Evolutionary conservation across 2,329 filamentous ascomycete genomes (phyloP), one percentile per base, ranked within the genome.

Genomic region (Aureobasidium uvarum): DNA sequence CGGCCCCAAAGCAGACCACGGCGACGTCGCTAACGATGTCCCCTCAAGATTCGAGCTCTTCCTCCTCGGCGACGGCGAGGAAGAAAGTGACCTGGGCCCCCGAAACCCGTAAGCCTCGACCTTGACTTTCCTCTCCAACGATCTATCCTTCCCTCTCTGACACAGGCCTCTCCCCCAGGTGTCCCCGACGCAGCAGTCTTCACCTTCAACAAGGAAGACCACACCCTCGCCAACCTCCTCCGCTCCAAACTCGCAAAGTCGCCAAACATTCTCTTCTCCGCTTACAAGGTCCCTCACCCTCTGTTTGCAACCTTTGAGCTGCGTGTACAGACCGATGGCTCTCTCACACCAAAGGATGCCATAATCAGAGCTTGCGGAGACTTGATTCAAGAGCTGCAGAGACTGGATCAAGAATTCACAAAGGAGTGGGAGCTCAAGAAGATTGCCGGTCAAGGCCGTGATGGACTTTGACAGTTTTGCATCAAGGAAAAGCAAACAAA

Each of bases 101-200:
- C 7, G 95, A 96, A 76, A 95, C 93, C 66, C 91, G 94, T 96
- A 83, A 78, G 89, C 79, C 8, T 5, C n/a, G 5, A 7, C 25
- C 38, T 7, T 28, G 2, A 14, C 46, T 7, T 23, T 18, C 8
- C 23, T 13, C 45, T 38, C 13, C 55, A 50, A 38, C 31, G 16
- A 16, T 31, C 14, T 46, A 18, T 25, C 31, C 20, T 10, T 31
- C 4, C 5, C 16, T n/a, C 23, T 38, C 33, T 62, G 36, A 66
- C 66, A 13, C 10, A 10, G 62, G 28, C 55, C 38, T 10, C 58
- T 59, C 2, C 4, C 2, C 41, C 66, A 95, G 92, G 92, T 74
- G 92, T 96, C 75, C 91, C 94, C 25, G 96, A 96, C 76, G 92
- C 91, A n/a, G 90, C 92, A 11, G 90, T 97, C 78, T 99, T 99